A percentile compares a stretch with the other conserved stretches of the same genome.
These are phyloP conservation scores for Leishmania major DNA, from an alignment of 208 protist species.

Conservation along the genomic window DNA sequence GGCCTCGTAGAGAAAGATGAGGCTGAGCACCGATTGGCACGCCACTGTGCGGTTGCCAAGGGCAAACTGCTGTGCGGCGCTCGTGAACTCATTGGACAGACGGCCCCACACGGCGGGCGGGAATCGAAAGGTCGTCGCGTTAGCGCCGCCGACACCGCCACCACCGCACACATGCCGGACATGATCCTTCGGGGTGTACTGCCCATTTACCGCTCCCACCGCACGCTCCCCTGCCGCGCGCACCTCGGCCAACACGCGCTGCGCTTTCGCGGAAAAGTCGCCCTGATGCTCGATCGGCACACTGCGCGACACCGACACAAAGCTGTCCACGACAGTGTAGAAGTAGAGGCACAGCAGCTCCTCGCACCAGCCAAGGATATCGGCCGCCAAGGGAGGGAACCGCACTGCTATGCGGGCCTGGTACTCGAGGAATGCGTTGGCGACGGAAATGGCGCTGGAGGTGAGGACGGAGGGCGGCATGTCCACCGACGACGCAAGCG, in stretches of 20 bases:
- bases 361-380: constrained; percentile 74
- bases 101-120: constrained; percentile 70
- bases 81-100: constrained; percentile 57
- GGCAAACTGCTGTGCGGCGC: constrained; percentile 62
- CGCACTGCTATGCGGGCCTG: constrained; percentile 74
- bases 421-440: constrained; percentile 79
- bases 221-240: constrained; percentile 46
- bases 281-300: constrained; percentile 78
- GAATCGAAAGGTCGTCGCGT: constrained; percentile 36
- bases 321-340: constrained; percentile 86
- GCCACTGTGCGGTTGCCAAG: constrained; percentile 65
- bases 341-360: constrained; percentile 73
- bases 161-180: constrained; percentile 4
- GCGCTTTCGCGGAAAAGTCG: constrained; percentile 53
- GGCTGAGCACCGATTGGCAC: constrained; percentile 55
- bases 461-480: constrained; percentile 56
- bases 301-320: constrained; percentile 77
- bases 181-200: constrained; percentile 28
- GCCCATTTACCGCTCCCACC: constrained; percentile 37
- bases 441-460: constrained; percentile 51
- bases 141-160: constrained; percentile 2
- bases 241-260: constrained; percentile 55
- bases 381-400: constrained; percentile 69
- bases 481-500: constrained; percentile 29
- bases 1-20: constrained; percentile 69